Conservation (phyloP, 768 basidiomycete species). For the Boletellus ananas region DNA sequence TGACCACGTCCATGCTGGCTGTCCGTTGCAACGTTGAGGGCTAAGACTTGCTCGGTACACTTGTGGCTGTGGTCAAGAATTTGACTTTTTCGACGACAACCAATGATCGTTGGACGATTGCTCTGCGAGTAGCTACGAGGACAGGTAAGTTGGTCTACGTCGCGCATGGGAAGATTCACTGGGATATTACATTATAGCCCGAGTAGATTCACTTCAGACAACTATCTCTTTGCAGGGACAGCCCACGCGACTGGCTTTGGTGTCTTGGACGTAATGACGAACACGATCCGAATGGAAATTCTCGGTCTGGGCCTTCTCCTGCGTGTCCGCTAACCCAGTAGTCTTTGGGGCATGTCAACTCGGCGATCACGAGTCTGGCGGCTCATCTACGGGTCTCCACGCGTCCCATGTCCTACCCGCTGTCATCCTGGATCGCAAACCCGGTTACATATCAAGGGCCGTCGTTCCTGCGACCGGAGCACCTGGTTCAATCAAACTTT, state of each 20-base stretch:
- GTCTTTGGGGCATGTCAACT: background rate
- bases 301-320: no score
- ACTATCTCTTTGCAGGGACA: no score
- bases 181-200: background rate
- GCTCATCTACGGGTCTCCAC: background rate
- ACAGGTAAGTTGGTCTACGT: background rate
- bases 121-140: background rate
- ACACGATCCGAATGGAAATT: no score
- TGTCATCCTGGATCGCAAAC: background rate
- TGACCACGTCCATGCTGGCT: constrained; percentile 81
- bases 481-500: constrained; percentile 5
- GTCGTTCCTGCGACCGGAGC: constrained; percentile 8
- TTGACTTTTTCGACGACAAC: no score
- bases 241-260: no score
- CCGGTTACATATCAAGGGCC: constrained; percentile 3
- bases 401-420: background rate
- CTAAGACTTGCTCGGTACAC: background rate
- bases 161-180: background rate
- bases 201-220: no score
- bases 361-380: background rate
- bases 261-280: no score
- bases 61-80: no score
- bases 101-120: no score
- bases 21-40: background rate
- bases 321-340: no score